Evolutionary conservation across 208 protist species (phyloP).

Genomic region (Leishmania lainsoni): DNA sequence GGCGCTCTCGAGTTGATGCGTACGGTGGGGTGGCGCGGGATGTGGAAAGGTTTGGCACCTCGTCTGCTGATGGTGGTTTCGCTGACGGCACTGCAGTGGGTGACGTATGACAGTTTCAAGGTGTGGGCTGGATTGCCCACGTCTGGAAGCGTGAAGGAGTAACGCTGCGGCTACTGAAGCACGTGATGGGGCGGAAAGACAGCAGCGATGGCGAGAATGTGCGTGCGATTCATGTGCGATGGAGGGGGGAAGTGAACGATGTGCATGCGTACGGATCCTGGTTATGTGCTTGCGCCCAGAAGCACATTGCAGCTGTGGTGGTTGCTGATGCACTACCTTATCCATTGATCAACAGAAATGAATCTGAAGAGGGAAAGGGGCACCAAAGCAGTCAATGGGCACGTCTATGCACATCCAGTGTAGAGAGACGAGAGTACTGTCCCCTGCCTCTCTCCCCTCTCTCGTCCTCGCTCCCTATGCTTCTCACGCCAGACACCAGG

Average conservation of each 20-base stretch:
- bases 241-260: no score
- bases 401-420: not conserved
- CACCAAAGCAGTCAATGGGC: not conserved
- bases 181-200: not conserved
- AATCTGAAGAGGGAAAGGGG: not conserved
- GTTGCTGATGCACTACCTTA: not conserved
- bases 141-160: conserved; percentile 27
- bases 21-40: conserved; percentile 44
- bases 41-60: conserved; percentile 86
- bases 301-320: not conserved
- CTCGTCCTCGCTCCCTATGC: not conserved
- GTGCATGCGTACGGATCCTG: not conserved
- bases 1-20: conserved; percentile 23
- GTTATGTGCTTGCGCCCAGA: not conserved
- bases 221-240: not conserved
- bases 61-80: conserved; percentile 94
- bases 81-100: conserved; percentile 95
- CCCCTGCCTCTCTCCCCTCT: not conserved
- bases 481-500: not conserved
- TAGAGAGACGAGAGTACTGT: not conserved
- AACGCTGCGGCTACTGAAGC: not conserved
- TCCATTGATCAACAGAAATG: not conserved
- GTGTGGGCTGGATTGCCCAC: conserved; percentile 63
- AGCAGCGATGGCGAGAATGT: not conserved
- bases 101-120: conserved; percentile 93